Conservation (phyloP, 176 grass and related monocot genomes). For the Carex myosuroides region DNA sequence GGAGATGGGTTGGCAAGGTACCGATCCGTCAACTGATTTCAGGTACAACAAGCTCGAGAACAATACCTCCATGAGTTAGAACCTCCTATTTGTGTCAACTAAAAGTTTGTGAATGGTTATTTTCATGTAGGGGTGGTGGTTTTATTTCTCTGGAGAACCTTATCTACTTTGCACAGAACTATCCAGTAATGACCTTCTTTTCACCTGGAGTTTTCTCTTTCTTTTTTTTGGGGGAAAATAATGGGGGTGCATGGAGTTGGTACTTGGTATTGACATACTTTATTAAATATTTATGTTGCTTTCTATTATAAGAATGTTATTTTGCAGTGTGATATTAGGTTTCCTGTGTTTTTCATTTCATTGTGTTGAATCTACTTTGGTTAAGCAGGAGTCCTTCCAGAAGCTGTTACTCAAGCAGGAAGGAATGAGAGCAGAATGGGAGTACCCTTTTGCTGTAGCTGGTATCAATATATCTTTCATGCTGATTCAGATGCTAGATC, state of each 20-base stretch:
- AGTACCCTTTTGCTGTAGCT: slow-evolving; percentile 96
- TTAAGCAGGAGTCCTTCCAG: slow-evolving; percentile 60
- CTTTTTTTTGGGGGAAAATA: neutral
- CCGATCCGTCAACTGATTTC: slow-evolving; percentile 92
- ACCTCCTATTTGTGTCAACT: neutral
- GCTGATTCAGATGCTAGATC: slow-evolving; percentile 88
- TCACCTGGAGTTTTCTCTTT: neutral
- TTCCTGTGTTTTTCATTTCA: neutral
- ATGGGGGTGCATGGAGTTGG: neutral
- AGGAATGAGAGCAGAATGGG: slow-evolving; percentile 78
- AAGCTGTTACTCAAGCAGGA: slow-evolving; percentile 67
- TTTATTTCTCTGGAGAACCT: slow-evolving; percentile 85
- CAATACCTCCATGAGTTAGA: neutral
- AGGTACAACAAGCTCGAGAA: slow-evolving; percentile 36
- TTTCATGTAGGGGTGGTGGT: slow-evolving; percentile 73
- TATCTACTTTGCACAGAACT: slow-evolving; percentile 81
- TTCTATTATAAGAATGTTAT: neutral
- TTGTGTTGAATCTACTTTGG: neutral
- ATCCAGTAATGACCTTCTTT: slow-evolving; percentile 46
- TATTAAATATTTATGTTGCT: neutral
- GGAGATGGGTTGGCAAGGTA: slow-evolving; percentile 99
- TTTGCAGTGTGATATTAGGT: too few species aligned
- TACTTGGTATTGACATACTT: neutral
- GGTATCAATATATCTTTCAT: slow-evolving; percentile 97
- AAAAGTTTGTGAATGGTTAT: slow-evolving; percentile 8